Percentiles rank a stretch among this genome's conserved stretches.
These are phyloP conservation scores for Talaromyces adpressus DNA, from an alignment of 495 filamentous ascomycete species.

Conservation along the genomic window DNA sequence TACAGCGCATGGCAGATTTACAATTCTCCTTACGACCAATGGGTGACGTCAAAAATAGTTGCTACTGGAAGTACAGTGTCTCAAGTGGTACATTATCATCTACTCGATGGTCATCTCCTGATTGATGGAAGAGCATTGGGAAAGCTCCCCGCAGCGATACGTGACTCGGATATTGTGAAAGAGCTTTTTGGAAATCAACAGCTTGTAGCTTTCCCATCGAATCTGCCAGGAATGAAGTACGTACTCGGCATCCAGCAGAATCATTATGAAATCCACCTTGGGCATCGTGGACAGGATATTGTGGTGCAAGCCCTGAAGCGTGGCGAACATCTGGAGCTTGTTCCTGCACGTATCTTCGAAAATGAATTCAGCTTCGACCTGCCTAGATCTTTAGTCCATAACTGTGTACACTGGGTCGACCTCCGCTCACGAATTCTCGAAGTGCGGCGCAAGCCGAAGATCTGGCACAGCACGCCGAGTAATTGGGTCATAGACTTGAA, in stretches of 20 bases:
- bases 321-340: conserved; percentile 28
- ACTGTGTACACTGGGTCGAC: conserved; percentile 55
- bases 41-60: conserved; percentile 20
- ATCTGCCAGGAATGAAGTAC: conserved; percentile 37
- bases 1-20: conserved; percentile 23
- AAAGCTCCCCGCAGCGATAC: conserved; percentile 41
- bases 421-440: conserved; percentile 35
- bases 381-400: conserved; percentile 35
- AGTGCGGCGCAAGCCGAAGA: conserved; percentile 12
- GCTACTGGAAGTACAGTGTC: conserved; percentile 9
- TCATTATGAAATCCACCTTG: conserved; percentile 31
- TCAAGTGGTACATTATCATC: conserved; percentile 40
- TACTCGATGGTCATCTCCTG: conserved; percentile 49
- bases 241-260: conserved; percentile 20
- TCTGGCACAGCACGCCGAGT: conserved; percentile 31
- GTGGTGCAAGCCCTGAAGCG: conserved; percentile 14
- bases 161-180: conserved; percentile 30
- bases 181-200: conserved; percentile 35
- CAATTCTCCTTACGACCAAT: conserved; percentile 11
- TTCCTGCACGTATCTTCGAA: conserved; percentile 35
- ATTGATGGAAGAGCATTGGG: conserved; percentile 45
- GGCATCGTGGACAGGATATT: conserved; percentile 24
- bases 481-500: conserved; percentile 19
- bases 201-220: conserved; percentile 35
- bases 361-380: conserved; percentile 22